Conservation (phyloP, 148 eudicot species). For the Rhododendron vialii region DNA sequence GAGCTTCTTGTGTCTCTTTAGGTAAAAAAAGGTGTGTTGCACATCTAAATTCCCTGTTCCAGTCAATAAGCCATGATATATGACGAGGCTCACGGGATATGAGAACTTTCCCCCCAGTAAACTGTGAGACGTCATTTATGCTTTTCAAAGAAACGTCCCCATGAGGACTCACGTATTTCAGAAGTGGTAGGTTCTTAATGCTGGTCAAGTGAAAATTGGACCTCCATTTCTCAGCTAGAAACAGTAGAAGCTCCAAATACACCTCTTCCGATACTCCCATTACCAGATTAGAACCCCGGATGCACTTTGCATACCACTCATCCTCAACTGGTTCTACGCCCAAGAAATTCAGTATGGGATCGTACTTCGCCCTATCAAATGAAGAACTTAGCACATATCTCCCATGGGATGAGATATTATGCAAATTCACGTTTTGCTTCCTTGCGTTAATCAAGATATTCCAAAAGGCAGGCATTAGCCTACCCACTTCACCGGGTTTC, state of each 20-base stretch:
- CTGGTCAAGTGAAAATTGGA: conserved; percentile 28
- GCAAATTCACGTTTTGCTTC: conserved; percentile 29
- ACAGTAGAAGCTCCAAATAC: conserved; percentile 47
- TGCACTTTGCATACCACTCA: conserved; percentile 66
- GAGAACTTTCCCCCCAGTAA: conserved; percentile 4
- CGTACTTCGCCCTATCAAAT: conserved; percentile 44
- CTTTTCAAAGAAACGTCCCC: conserved; percentile 31
- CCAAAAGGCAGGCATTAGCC: conserved; percentile 54
- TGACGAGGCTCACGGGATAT: not conserved
- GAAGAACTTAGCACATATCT: conserved; percentile 41
- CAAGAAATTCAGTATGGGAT: conserved; percentile 40
- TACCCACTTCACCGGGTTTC: conserved; percentile 54
- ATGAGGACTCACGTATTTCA: conserved; percentile 40
- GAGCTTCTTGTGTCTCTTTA: conserved; percentile 15
- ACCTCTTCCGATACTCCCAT: conserved; percentile 34
- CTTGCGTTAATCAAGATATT: conserved; percentile 39
- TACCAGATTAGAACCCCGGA: conserved; percentile 55
- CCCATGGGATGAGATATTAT: conserved; percentile 63
- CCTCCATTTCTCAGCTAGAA: conserved; percentile 46
- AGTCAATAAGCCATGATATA: conserved; percentile 29
- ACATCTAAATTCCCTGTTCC: conserved; percentile 25
- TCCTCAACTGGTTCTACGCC: conserved; percentile 33
- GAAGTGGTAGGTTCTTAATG: conserved; percentile 35
- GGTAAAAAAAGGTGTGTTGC: conserved; percentile 10
- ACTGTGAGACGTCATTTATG: conserved; percentile 13